Evolutionary conservation across 2,329 filamentous ascomycete species (phyloP).

Genomic region (Hymenoscyphus scutula): DNA sequence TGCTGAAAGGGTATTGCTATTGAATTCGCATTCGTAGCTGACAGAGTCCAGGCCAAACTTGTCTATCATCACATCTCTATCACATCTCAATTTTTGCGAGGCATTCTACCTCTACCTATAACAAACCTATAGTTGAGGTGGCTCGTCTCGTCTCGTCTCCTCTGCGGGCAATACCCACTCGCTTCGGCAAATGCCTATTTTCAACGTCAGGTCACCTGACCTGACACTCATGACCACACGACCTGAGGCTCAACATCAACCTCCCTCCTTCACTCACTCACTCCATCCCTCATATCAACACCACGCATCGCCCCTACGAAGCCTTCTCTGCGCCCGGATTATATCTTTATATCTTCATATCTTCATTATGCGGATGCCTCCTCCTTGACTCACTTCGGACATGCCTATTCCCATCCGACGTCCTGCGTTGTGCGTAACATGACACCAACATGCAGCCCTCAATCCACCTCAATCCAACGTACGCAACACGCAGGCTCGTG

Average conservation of each 20-base stretch:
- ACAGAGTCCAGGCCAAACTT: not conserved
- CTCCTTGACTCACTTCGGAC: not conserved
- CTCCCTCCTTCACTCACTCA: too few species aligned
- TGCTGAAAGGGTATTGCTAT: too few species aligned
- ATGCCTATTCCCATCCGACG: not conserved
- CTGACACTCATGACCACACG: too few species aligned
- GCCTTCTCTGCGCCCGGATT: not conserved
- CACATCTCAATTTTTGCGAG: too few species aligned
- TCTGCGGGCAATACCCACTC: not conserved
- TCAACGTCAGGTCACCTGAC: too few species aligned
- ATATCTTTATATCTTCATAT: too few species aligned
- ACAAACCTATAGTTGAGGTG: too few species aligned
- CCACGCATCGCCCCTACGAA: not conserved
- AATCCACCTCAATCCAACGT: too few species aligned
- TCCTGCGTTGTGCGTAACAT: constrained; percentile 1
- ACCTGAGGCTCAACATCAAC: too few species aligned
- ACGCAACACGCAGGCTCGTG: not conserved
- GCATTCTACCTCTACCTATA: too few species aligned
- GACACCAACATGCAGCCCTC: not conserved
- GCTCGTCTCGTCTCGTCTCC: too few species aligned
- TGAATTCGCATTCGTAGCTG: not conserved
- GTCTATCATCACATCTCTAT: not conserved
- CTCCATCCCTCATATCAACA: not conserved
- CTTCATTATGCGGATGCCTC: not conserved
- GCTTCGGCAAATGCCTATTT: not conserved